Conservation (phyloP, 2,329 filamentous ascomycete species). For the Aspergillus nomiae region DNA sequence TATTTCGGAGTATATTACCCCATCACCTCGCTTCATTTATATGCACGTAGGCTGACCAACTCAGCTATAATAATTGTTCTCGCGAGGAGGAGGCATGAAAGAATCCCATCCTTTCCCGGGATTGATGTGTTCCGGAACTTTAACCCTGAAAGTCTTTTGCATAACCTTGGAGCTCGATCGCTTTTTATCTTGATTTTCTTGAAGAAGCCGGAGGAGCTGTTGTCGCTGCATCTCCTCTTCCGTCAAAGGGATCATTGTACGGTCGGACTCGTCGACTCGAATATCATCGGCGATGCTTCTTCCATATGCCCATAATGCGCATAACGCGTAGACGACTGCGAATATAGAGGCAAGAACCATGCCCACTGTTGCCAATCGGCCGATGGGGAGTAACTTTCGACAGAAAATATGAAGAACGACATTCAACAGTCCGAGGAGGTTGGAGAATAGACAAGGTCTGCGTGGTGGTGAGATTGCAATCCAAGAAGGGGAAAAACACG, state of each 20-base stretch:
- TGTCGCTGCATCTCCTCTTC: conserved; percentile 45
- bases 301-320: conserved; percentile 29
- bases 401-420: conserved; percentile 35
- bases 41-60: too few relatives aligned
- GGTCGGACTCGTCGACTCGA: conserved; percentile 10
- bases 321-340: conserved; percentile 29
- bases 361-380: conserved; percentile 26
- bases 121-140: conserved; percentile 25
- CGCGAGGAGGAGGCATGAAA: conserved; percentile 16
- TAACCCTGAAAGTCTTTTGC: conserved; percentile 32
- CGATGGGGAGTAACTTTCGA: conserved; percentile 30
- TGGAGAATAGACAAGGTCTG: conserved; percentile 28
- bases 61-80: conserved; percentile 8
- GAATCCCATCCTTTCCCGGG: conserved; percentile 25
- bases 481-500: neutral
- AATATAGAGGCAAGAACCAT: conserved; percentile 32
- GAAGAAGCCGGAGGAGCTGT: conserved; percentile 39
- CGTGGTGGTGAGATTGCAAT: conserved; percentile 9
- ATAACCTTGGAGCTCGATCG: conserved; percentile 17
- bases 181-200: conserved; percentile 29
- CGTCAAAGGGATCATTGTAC: conserved; percentile 26
- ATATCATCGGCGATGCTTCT: conserved; percentile 15
- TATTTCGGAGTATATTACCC: neutral
- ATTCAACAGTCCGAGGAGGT: conserved; percentile 36
- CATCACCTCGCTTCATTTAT: neutral